phyloP scores from a whole-genome alignment of 1,284 basidiomycete genomes.

The Cryptococcus sp. region DNA sequence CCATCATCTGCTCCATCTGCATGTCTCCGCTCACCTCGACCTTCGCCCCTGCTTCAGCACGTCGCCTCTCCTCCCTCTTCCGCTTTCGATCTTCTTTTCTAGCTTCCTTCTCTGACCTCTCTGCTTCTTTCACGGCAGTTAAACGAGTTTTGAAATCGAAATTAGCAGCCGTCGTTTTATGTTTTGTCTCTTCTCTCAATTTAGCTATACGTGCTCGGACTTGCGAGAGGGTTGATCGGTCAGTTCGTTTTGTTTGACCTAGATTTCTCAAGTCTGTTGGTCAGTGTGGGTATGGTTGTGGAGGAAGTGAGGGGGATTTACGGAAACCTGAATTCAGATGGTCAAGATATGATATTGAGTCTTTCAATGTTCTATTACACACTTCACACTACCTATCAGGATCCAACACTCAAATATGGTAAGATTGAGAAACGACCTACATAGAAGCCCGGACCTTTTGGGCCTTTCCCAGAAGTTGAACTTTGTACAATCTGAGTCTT shows the following conservation, averaged over 20 bases:
- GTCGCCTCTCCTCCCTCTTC: slow-evolving; percentile 34
- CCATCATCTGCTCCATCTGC: slow-evolving; percentile 82
- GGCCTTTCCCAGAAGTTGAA: slow-evolving; percentile 67
- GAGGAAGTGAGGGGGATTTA: slow-evolving; percentile 51
- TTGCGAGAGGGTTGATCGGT: slow-evolving; percentile 83
- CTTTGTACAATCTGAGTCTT: slow-evolving; percentile 79
- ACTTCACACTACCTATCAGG: slow-evolving; percentile 69
- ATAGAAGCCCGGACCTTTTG: slow-evolving; percentile 85
- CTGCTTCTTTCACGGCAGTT: slow-evolving; percentile 68
- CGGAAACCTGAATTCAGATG: slow-evolving; percentile 93
- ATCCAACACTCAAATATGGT: no score
- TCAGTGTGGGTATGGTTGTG: slow-evolving; percentile 9
- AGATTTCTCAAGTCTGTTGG: slow-evolving; percentile 55
- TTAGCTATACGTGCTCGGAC: slow-evolving; percentile 83
- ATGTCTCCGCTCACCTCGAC: slow-evolving; percentile 28
- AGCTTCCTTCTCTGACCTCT: slow-evolving; percentile 33
- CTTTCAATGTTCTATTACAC: slow-evolving; percentile 87
- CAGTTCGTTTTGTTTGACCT: slow-evolving; percentile 91
- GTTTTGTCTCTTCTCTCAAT: slow-evolving; percentile 78
- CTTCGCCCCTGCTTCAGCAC: slow-evolving; percentile 10
- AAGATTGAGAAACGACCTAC: slow-evolving; percentile 40
- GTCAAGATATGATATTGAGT: slow-evolving; percentile 87
- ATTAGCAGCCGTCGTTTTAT: slow-evolving; percentile 70
- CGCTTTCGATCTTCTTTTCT: slow-evolving; percentile 62
- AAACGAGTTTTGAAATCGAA: slow-evolving; percentile 92